A percentile compares a stretch with the other conserved stretches of the same genome.
These are phyloP conservation scores for Boletus reticulatus DNA, from an alignment of 768 basidiomycete genomes.

Conservation along the genomic window DNA sequence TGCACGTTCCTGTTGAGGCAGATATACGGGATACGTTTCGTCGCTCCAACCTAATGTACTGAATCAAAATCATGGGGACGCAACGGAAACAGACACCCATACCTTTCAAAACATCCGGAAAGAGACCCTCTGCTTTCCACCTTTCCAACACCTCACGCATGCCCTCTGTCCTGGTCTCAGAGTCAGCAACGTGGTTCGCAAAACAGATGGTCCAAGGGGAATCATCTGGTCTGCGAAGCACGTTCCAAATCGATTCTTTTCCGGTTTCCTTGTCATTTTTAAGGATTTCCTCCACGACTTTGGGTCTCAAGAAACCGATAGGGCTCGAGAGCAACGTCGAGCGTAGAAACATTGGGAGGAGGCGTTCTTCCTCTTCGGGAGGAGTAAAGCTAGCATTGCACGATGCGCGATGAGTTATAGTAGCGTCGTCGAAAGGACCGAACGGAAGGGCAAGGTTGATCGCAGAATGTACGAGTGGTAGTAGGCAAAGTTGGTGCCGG, in stretches of 20 bases:
- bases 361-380: slow-evolving; percentile 15
- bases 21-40: slow-evolving; percentile 26
- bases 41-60: slow-evolving; percentile 21
- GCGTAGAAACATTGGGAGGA: slow-evolving; percentile 21
- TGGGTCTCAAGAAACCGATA: slow-evolving; percentile 20
- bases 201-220: slow-evolving; percentile 23
- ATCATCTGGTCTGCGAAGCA: slow-evolving; percentile 12
- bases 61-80: not conserved
- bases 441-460: slow-evolving; percentile 27
- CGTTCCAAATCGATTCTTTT: slow-evolving; percentile 15
- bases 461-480: slow-evolving; percentile 24
- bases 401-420: slow-evolving; percentile 14
- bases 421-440: slow-evolving; percentile 21
- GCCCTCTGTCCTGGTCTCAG: slow-evolving; percentile 13
- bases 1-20: slow-evolving; percentile 9
- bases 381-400: slow-evolving; percentile 11
- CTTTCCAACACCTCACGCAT: slow-evolving; percentile 8
- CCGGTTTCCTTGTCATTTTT: slow-evolving; percentile 4
- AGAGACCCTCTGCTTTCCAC: slow-evolving; percentile 18
- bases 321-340: slow-evolving; percentile 10
- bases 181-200: slow-evolving; percentile 14
- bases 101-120: slow-evolving; percentile 23
- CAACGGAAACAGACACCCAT: not conserved
- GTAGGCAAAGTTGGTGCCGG: slow-evolving; percentile 5
- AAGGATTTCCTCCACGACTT: slow-evolving; percentile 12